Conservation (phyloP, 805 yeast genomes). For the Cyberlindnera suaveolens region DNA sequence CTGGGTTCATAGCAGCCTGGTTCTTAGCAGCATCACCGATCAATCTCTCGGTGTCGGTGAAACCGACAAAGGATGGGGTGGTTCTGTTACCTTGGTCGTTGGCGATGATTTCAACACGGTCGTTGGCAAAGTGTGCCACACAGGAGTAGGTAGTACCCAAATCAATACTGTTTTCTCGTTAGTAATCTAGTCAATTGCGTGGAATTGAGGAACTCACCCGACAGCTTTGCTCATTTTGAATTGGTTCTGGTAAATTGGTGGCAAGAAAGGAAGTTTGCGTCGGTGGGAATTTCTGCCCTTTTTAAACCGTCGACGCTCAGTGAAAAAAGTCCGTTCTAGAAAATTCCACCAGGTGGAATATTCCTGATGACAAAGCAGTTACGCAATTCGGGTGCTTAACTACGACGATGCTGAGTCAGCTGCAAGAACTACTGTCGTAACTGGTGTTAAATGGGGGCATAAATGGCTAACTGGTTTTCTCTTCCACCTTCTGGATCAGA, state of each 20-base stretch:
- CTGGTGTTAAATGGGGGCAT: background rate
- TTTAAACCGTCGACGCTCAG: too few relatives aligned
- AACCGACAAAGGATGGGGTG: slow-evolving; percentile 94
- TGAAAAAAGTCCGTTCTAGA: slow-evolving; percentile 9
- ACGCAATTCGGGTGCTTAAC: background rate
- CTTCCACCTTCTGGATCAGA: slow-evolving; percentile 13
- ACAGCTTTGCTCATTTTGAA: slow-evolving; percentile 34
- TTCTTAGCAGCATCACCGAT: slow-evolving; percentile 16
- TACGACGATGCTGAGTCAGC: background rate
- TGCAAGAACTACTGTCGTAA: background rate
- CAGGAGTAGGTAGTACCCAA: slow-evolving; percentile 52
- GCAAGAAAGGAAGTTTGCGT: too few relatives aligned
- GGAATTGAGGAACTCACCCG: slow-evolving; percentile 41
- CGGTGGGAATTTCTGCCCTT: too few relatives aligned
- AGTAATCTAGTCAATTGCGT: background rate
- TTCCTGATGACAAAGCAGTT: background rate
- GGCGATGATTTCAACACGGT: slow-evolving; percentile 91
- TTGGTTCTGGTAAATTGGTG: too few relatives aligned
- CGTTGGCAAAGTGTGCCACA: slow-evolving; percentile 91
- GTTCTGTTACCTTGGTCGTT: slow-evolving; percentile 99
- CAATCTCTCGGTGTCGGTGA: slow-evolving; percentile 79
- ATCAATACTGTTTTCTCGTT: slow-evolving; percentile 22
- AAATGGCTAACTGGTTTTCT: slow-evolving; percentile 4
- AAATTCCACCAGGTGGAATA: slow-evolving; percentile 8
- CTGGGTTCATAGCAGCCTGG: slow-evolving; percentile 92